A percentile compares a stretch with the other conserved stretches of the same genome.
phyloP scores from a whole-genome alignment of 2,329 filamentous ascomycete genomes.

The Diaporthe citri region DNA sequence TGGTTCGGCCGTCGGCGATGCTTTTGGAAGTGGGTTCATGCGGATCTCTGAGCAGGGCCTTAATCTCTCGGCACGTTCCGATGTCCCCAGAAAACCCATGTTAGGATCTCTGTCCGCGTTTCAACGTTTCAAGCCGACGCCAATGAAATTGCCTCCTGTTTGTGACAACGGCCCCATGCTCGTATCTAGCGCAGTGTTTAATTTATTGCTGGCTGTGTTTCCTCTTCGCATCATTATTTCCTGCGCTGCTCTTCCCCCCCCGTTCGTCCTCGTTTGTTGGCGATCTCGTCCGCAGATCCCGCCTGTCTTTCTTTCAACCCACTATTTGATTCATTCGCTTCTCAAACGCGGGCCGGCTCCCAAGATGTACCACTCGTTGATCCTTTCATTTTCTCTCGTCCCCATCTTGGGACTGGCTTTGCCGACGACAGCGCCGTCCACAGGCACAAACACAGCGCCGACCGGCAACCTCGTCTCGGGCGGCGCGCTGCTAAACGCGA shows the following conservation, averaged over 20 bases:
- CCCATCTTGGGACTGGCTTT: conserved; percentile 32
- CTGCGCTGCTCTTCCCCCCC: conserved; percentile 20
- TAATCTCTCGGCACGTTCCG: conserved; percentile 40
- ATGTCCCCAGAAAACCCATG: conserved; percentile 22
- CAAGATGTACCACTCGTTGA: conserved; percentile 37
- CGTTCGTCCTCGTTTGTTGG: conserved; percentile 11
- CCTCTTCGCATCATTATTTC: conserved; percentile 1
- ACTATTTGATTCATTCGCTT: conserved; percentile 38
- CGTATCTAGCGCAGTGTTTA: conserved; percentile 17
- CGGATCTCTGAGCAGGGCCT: conserved; percentile 35
- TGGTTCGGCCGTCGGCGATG: conserved; percentile 10
- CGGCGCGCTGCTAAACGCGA: not conserved
- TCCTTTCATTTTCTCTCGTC: conserved; percentile 30
- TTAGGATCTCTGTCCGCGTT: conserved; percentile 24
- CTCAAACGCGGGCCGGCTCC: conserved; percentile 36
- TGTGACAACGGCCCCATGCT: conserved; percentile 22
- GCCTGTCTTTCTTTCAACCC: conserved; percentile 36
- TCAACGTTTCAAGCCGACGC: conserved; percentile 34
- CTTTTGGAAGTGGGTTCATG: conserved; percentile 26
- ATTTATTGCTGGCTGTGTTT: conserved; percentile 25
- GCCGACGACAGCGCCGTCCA: conserved; percentile 16
- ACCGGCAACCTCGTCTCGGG: conserved; percentile 10
- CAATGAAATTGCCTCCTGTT: conserved; percentile 28
- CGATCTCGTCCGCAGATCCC: conserved; percentile 39
- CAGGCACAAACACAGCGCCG: not conserved